A percentile compares a stretch with the other conserved stretches of the same genome.
These are phyloP conservation scores for Spathaspora gorwiae DNA, from an alignment of 805 yeast genomes.

Conservation along the genomic window DNA sequence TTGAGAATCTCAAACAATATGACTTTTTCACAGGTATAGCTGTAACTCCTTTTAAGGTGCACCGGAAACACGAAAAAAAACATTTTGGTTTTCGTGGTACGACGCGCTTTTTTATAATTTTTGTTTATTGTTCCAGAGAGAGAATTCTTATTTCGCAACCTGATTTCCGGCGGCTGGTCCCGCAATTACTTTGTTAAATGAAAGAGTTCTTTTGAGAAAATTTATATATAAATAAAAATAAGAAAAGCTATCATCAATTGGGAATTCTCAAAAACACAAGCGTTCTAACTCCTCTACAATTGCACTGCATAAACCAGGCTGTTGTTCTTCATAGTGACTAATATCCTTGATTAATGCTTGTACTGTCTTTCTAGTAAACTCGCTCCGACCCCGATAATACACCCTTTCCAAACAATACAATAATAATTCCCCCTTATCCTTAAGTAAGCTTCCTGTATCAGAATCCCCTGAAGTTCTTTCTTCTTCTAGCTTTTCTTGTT, in stretches of 20 bases:
- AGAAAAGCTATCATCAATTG: background rate
- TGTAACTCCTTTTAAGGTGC: no score
- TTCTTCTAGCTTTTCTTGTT: slow-evolving; percentile 1
- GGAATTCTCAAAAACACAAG: background rate
- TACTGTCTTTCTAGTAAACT: slow-evolving; percentile 45
- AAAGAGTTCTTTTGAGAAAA: no score
- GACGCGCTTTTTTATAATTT: no score
- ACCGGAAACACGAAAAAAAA: no score
- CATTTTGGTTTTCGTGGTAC: no score
- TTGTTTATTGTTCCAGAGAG: no score
- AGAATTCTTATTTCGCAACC: no score
- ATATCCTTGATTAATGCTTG: slow-evolving; percentile 38
- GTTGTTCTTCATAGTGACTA: slow-evolving; percentile 41
- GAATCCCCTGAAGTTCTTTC: background rate
- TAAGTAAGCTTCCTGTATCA: background rate
- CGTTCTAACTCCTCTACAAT: slow-evolving; percentile 55
- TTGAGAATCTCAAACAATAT: no score
- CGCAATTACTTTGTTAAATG: background rate
- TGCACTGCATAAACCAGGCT: slow-evolving; percentile 65
- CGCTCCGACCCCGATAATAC: slow-evolving; percentile 47
- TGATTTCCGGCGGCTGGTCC: no score
- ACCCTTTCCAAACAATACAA: slow-evolving; percentile 45
- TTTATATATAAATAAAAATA: no score
- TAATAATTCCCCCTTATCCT: slow-evolving; percentile 32
- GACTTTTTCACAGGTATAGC: no score